These are phyloP conservation scores for Ceratocystis cacaofunesta DNA, from an alignment of 2,329 filamentous ascomycete species.

Conservation along the genomic window DNA sequence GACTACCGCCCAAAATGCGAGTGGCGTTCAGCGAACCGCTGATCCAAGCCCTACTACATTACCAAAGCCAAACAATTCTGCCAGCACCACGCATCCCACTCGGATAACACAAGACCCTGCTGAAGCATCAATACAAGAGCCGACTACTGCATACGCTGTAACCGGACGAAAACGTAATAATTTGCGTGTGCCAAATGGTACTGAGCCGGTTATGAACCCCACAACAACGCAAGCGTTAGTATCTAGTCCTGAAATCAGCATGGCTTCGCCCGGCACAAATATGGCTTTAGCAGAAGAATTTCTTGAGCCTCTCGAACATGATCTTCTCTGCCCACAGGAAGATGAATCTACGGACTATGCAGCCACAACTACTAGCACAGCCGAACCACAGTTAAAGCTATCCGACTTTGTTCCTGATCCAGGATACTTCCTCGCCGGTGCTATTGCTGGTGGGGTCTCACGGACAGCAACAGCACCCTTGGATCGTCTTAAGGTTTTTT, in stretches of 20 bases:
- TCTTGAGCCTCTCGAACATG: not conserved
- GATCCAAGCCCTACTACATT: not conserved
- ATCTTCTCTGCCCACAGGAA: not conserved
- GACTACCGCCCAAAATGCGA: not conserved
- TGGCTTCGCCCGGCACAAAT: not conserved
- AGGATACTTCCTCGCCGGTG: slow-evolving; percentile 97
- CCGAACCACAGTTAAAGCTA: slow-evolving; percentile 30
- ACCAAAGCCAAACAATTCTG: not conserved
- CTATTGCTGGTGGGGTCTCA: slow-evolving; percentile 84
- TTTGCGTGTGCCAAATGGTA: slow-evolving; percentile 17
- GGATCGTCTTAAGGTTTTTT: slow-evolving; percentile 91
- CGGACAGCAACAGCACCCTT: slow-evolving; percentile 90
- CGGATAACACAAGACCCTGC: not conserved
- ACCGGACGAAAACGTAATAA: slow-evolving; percentile 7
- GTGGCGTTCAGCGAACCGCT: not conserved
- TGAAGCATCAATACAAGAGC: not conserved
- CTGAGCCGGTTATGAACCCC: slow-evolving; percentile 15
- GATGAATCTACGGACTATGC: slow-evolving; percentile 1
- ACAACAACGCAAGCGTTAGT: not conserved
- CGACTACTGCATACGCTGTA: not conserved
- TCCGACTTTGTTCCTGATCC: slow-evolving; percentile 61
- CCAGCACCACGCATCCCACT: not conserved
- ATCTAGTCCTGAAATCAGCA: not conserved
- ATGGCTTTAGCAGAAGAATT: not conserved
- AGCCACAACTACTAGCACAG: not conserved